Conservation (phyloP, 495 filamentous ascomycete genomes). For the Neohortaea acidophila region DNA sequence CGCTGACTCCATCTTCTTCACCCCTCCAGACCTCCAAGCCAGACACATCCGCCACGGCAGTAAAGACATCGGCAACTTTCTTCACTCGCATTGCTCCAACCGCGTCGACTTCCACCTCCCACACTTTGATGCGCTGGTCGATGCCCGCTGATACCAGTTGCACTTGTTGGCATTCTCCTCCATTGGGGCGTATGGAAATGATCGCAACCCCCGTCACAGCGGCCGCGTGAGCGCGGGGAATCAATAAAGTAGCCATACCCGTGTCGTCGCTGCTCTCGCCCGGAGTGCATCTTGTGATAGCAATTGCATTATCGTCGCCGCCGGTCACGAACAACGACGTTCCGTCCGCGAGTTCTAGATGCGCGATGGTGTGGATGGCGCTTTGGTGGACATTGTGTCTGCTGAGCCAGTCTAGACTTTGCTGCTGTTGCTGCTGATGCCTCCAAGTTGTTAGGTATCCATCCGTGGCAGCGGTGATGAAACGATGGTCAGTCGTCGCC, state of each 20-base stretch:
- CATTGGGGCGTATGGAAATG: slow-evolving; percentile 20
- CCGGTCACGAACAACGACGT: slow-evolving; percentile 49
- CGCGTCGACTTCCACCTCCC: slow-evolving; percentile 38
- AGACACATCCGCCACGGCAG: slow-evolving; percentile 50
- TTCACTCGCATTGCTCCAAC: slow-evolving; percentile 24
- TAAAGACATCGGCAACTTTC: slow-evolving; percentile 38
- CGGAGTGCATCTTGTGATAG: slow-evolving; percentile 30
- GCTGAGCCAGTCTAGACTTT: slow-evolving; percentile 3
- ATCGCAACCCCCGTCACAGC: slow-evolving; percentile 55
- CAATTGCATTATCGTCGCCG: slow-evolving; percentile 71
- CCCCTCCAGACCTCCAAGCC: slow-evolving; percentile 28
- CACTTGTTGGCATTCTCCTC: slow-evolving; percentile 2
- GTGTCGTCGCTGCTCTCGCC: not conserved
- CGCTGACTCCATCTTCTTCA: slow-evolving; percentile 3
- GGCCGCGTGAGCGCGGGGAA: slow-evolving; percentile 64
- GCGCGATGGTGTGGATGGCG: slow-evolving; percentile 44
- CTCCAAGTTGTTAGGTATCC: slow-evolving; percentile 42
- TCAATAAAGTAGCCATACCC: slow-evolving; percentile 31
- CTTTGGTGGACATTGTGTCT: slow-evolving; percentile 47
- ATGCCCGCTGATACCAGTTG: slow-evolving; percentile 55
- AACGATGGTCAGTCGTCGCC: slow-evolving; percentile 10
- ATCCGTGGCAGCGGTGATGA: slow-evolving; percentile 49
- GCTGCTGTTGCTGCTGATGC: not conserved
- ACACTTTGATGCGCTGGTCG: slow-evolving; percentile 69
- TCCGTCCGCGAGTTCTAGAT: slow-evolving; percentile 17